Percentiles rank a stretch among this genome's conserved stretches.
These are phyloP conservation scores for Ustanciosporium gigantosporum DNA, from an alignment of 1,284 basidiomycete species.

Conservation along the genomic window DNA sequence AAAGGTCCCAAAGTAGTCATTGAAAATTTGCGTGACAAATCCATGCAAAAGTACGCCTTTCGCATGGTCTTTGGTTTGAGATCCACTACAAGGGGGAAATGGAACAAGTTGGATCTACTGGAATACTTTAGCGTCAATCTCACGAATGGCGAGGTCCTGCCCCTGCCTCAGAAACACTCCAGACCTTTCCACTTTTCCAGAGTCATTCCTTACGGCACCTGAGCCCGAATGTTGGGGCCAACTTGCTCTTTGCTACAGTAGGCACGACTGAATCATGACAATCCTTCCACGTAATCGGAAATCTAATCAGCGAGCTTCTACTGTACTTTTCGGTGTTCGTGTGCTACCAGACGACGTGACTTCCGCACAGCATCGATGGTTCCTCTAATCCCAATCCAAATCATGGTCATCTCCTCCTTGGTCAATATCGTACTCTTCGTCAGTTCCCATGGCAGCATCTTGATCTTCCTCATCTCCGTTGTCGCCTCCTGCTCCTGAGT, in stretches of 20 bases:
- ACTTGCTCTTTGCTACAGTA: background rate
- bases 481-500: slow-evolving; percentile 8
- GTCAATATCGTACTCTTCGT: slow-evolving; percentile 47
- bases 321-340: no score
- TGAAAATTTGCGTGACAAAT: slow-evolving; percentile 50
- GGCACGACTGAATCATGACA: no score
- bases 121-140: slow-evolving; percentile 69
- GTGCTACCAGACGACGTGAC: no score
- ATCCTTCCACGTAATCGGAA: no score
- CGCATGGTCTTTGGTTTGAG: slow-evolving; percentile 78
- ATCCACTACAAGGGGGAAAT: slow-evolving; percentile 70
- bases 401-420: slow-evolving; percentile 22
- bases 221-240: no score
- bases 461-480: slow-evolving; percentile 25
- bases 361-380: no score
- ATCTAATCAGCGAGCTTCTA: no score
- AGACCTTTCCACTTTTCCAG: slow-evolving; percentile 91
- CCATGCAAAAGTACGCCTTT: slow-evolving; percentile 73
- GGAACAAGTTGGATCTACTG: slow-evolving; percentile 82
- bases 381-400: slow-evolving; percentile 26
- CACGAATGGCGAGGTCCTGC: slow-evolving; percentile 73
- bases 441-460: slow-evolving; percentile 42
- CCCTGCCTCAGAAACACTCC: slow-evolving; percentile 78
- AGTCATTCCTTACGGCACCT: slow-evolving; percentile 56
- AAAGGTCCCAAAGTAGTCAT: slow-evolving; percentile 48